Evolutionary conservation across 108 stramenopile species (phyloP).

Genomic region (Stephanodiscus minutulus): DNA sequence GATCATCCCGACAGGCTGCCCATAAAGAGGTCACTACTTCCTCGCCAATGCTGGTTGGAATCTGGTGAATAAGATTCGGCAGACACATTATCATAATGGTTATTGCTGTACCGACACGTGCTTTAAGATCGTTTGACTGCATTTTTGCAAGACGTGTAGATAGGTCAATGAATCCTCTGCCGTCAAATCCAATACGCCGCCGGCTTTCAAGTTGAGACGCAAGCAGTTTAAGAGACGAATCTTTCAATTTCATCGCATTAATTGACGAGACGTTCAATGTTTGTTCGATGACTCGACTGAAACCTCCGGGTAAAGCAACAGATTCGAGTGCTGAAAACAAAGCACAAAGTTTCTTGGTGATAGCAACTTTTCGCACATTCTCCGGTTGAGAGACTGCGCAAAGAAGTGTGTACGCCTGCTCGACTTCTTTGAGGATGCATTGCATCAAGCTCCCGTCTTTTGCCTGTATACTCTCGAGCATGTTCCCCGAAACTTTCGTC

Average conservation of each 20-base stretch:
- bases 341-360: conserved; percentile 14
- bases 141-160: conserved; percentile 54
- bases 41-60: conserved; percentile 55
- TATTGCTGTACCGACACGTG: conserved; percentile 34
- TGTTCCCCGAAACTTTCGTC: background rate
- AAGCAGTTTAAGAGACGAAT: conserved; percentile 54
- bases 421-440: conserved; percentile 38
- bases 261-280: conserved; percentile 22
- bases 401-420: conserved; percentile 11
- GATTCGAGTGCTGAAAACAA: conserved; percentile 20
- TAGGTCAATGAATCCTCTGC: conserved; percentile 64
- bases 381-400: background rate
- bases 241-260: conserved; percentile 28
- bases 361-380: background rate
- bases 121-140: conserved; percentile 29
- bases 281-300: conserved; percentile 35
- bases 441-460: conserved; percentile 47
- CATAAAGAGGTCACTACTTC: conserved; percentile 46
- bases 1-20: conserved; percentile 33
- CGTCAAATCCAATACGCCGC: conserved; percentile 67
- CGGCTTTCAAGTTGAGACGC: conserved; percentile 68
- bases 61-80: conserved; percentile 50
- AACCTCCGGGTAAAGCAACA: conserved; percentile 35
- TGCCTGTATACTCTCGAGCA: conserved; percentile 18
- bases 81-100: conserved; percentile 47